Percentiles rank a stretch among this genome's conserved stretches.
Conservation (phyloP, 2,329 filamentous ascomycete species). For the Tolypocladium tundrense region DNA sequence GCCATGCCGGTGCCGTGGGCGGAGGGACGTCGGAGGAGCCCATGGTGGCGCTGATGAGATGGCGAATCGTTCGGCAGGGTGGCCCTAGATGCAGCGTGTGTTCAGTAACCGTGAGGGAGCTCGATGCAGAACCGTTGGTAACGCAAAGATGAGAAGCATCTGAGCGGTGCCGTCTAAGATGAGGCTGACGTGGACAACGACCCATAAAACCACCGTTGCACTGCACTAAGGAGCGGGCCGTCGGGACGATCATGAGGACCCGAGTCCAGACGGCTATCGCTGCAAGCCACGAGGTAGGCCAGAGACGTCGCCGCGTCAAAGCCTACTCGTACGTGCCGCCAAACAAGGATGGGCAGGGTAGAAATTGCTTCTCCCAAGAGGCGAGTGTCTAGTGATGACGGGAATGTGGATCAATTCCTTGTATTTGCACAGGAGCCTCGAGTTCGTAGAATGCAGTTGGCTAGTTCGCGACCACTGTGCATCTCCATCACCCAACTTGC, state of each 20-base stretch:
- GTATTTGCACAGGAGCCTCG: no score
- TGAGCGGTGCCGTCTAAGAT: not conserved
- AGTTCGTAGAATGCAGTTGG: no score
- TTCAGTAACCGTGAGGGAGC: no score
- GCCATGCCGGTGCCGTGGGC: constrained; percentile 22
- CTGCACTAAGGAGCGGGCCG: not conserved
- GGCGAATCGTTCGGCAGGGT: not conserved
- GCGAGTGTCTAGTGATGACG: no score
- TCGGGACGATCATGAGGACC: not conserved
- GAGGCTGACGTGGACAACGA: not conserved
- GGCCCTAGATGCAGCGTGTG: not conserved
- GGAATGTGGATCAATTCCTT: no score
- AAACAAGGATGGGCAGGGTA: not conserved
- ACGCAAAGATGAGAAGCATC: not conserved
- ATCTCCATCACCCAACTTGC: no score
- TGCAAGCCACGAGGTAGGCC: not conserved
- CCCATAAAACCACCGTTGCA: not conserved
- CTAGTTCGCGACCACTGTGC: no score
- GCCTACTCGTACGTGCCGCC: not conserved
- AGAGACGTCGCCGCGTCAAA: no score
- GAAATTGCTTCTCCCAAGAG: not conserved
- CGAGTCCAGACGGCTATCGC: not conserved
- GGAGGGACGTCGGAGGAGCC: constrained; percentile 28
- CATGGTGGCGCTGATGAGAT: constrained; percentile 14
- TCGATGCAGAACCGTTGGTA: not conserved